Evolutionary conservation across 352 stramenopile genomes (phyloP).

Genomic region (Phytophthora cactorum): DNA sequence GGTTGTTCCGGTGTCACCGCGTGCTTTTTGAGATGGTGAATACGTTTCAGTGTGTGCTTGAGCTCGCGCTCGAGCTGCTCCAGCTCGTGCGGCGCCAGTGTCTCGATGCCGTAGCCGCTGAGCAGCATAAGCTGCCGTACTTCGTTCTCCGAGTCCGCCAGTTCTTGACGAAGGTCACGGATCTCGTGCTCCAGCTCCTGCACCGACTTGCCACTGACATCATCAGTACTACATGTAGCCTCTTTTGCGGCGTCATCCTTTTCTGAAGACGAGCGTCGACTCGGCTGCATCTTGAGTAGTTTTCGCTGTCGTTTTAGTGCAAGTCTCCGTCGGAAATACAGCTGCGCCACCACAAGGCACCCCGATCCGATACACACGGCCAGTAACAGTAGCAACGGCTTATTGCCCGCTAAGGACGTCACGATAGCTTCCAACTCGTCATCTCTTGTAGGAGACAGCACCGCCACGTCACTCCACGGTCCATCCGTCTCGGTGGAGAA

Average conservation of each 20-base stretch:
- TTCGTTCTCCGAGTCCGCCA: constrained; percentile 79
- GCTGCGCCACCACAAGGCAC: constrained; percentile 50
- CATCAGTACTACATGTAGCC: neutral
- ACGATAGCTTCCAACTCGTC: constrained; percentile 61
- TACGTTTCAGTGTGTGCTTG: constrained; percentile 54
- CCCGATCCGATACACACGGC: constrained; percentile 56
- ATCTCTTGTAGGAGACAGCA: constrained; percentile 52
- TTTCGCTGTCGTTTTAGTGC: constrained; percentile 14
- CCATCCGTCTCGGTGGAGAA: constrained; percentile 64
- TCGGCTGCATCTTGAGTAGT: constrained; percentile 17
- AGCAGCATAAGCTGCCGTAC: constrained; percentile 78
- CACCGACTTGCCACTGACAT: constrained; percentile 7
- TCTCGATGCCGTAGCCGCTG: constrained; percentile 78
- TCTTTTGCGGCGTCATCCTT: constrained; percentile 2
- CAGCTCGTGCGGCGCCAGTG: constrained; percentile 51
- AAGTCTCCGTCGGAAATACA: constrained; percentile 31
- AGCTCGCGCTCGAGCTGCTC: constrained; percentile 64
- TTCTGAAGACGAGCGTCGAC: constrained; percentile 15
- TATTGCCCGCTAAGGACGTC: constrained; percentile 55
- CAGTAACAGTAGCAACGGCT: constrained; percentile 53
- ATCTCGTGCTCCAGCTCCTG: constrained; percentile 66
- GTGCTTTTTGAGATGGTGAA: constrained; percentile 53
- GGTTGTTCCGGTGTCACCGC: constrained; percentile 5
- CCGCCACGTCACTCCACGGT: constrained; percentile 57
- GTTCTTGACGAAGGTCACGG: constrained; percentile 67